Conservation (phyloP, 805 yeast species). For the Yamadazyma sp. region DNA sequence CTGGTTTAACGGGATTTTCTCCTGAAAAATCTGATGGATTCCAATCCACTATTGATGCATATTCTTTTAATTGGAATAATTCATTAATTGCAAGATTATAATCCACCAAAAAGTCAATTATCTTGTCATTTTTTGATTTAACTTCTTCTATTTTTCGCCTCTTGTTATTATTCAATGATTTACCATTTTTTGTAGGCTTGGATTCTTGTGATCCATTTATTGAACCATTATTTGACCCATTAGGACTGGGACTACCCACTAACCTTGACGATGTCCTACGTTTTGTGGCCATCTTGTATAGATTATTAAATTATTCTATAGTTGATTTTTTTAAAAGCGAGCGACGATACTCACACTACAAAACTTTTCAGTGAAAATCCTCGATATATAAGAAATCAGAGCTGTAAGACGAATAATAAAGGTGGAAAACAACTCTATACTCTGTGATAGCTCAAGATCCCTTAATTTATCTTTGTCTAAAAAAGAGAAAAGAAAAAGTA, state of each 20-base stretch:
- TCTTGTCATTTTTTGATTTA: conserved; percentile 15
- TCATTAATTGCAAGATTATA: conserved; percentile 55
- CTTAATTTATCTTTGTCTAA: too few species aligned
- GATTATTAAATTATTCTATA: too few species aligned
- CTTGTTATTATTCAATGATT: background rate
- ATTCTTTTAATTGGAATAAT: conserved; percentile 60
- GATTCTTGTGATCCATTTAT: too few species aligned
- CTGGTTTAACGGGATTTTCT: conserved; percentile 25
- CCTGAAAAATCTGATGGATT: conserved; percentile 46
- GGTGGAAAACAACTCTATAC: too few species aligned
- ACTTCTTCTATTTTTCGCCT: background rate
- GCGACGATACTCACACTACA: too few species aligned
- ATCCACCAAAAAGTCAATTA: conserved; percentile 43
- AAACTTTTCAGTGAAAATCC: too few species aligned
- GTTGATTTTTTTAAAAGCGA: too few species aligned
- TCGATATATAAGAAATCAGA: too few species aligned
- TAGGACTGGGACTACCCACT: background rate
- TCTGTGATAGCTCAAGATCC: too few species aligned
- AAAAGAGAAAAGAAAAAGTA: too few species aligned
- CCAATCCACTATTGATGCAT: conserved; percentile 59
- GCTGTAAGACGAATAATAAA: too few species aligned
- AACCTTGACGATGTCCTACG: conserved; percentile 12
- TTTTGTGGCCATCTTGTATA: conserved; percentile 8
- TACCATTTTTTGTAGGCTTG: background rate
- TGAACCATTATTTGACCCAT: conserved; percentile 1